Conservation (phyloP, 2,329 filamentous ascomycete species). For the Amphichorda felina region DNA sequence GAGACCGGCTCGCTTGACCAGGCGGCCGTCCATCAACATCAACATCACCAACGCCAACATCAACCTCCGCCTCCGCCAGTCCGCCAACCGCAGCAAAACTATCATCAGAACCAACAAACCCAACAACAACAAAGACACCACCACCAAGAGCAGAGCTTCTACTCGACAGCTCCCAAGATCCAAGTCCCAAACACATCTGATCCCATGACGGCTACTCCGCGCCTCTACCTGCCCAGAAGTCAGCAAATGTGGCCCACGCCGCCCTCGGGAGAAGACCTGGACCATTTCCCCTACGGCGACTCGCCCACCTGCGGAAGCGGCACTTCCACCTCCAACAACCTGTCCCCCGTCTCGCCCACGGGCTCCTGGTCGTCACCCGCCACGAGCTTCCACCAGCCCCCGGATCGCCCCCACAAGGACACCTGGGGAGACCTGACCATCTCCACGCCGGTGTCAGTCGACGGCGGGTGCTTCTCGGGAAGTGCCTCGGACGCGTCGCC, state of each 20-base stretch:
- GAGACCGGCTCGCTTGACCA: conserved; percentile 9
- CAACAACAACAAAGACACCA: no score
- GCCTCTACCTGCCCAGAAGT: conserved; percentile 6
- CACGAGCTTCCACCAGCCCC: conserved; percentile 8
- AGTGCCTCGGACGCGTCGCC: conserved; percentile 3
- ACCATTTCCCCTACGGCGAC: conserved; percentile 21
- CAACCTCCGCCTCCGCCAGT: not conserved
- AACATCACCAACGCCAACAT: conserved; percentile 3
- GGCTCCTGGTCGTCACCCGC: conserved; percentile 19
- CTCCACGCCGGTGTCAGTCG: conserved; percentile 13
- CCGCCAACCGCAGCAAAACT: no score
- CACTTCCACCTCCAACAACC: conserved; percentile 12
- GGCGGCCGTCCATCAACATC: conserved; percentile 6
- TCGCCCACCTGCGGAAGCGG: conserved; percentile 15
- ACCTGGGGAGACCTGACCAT: conserved; percentile 9
- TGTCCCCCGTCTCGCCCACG: conserved; percentile 18
- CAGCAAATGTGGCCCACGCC: conserved; percentile 18
- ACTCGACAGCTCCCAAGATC: not conserved
- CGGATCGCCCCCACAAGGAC: conserved; percentile 4
- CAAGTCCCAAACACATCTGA: conserved; percentile 1
- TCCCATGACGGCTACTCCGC: conserved; percentile 7
- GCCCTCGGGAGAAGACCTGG: conserved; percentile 25
- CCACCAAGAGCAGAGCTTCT: not conserved
- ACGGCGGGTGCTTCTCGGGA: conserved; percentile 1
- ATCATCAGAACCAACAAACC: no score